Base-by-base conservation (phyloP, 2,329 filamentous ascomycete species). In the Ceratocystis harringtonii region DNA sequence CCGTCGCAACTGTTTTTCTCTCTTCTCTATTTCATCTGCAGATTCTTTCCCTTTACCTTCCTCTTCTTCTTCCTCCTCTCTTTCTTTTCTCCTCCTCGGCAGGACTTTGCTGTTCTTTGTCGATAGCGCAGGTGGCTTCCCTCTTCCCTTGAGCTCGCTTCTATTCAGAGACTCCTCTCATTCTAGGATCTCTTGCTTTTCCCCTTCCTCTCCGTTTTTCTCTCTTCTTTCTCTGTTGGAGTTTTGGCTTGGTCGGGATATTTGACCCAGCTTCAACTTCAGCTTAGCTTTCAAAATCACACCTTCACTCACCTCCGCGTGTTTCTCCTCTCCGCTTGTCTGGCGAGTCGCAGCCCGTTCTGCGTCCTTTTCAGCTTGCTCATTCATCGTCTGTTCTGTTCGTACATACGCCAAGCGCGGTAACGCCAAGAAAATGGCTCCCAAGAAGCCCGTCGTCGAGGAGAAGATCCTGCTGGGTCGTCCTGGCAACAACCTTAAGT, bases 401-500 rank as follows among this genome's bases (percentile, higher is more conserved):
- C 78, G 82, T 73, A 76, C 74, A 71, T 85, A 85, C 80, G 79
- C 80, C 73, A 83, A 81, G 74, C 66, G 66, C 52, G 66, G 66
- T 82, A 76, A 80, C 77, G 76, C 81, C 32, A 60, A 76, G 75
- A 91, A 84, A 76, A 99, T 99, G 94, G 82, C 90, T 78, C 94
- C 94, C 76, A 99, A 99, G 84, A 97, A 97, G 80, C 80, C 79
- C 64, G 87, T 85, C 72, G 85, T 90, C 73, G 89, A 96, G 83
- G 89, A 97, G 83, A 97, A 97, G 86, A 83, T 97, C 77, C 86
- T 94, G 72, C 83, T 99, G 78, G 94, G 94, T 77, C 84, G 94
- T 75, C 94, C 94, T 70, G 94, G 94, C 74, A 99, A 99, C 84
- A 97, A 85, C 80, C 78, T 99, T 78, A 99, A 97, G 85, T 96